These are phyloP conservation scores for Trichophyton equinum DNA, from an alignment of 2,329 filamentous ascomycete genomes.

Conservation along the genomic window DNA sequence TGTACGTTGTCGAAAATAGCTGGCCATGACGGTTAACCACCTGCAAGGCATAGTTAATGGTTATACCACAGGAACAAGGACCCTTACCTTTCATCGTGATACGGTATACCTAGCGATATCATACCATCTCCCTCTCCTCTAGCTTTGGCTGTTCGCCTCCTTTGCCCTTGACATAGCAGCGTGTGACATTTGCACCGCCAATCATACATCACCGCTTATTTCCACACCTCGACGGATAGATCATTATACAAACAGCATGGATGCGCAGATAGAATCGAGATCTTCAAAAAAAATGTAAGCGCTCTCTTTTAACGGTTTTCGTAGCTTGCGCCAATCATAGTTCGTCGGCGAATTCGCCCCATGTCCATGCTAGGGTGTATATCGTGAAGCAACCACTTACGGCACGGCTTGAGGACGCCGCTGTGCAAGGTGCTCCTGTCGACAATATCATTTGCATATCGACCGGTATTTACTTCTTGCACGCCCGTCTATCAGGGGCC, in stretches of 20 bases:
- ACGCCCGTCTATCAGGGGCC: background rate
- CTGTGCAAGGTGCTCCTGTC: background rate
- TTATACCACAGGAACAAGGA: background rate
- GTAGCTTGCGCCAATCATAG: background rate
- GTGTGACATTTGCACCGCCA: background rate
- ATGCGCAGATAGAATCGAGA: background rate
- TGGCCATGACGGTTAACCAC: background rate
- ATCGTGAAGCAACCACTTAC: background rate
- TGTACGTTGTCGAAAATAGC: background rate
- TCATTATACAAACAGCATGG: constrained; percentile 1
- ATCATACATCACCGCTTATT: background rate
- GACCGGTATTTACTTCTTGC: constrained; percentile 2
- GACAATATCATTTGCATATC: background rate
- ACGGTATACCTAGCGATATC: background rate
- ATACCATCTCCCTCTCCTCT: background rate
- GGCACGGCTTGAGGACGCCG: background rate
- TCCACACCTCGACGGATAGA: background rate
- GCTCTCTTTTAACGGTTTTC: constrained; percentile 1
- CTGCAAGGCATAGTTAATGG: background rate
- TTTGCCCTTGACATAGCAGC: background rate
- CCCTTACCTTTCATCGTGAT: background rate
- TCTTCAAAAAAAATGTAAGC: background rate
- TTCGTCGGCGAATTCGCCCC: background rate
- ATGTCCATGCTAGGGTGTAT: background rate
- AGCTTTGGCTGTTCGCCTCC: background rate